Percentiles rank a stretch among this genome's conserved stretches.
Evolutionary conservation across 306 rosid genomes (phyloP).

Genomic region (Betula pendula): DNA sequence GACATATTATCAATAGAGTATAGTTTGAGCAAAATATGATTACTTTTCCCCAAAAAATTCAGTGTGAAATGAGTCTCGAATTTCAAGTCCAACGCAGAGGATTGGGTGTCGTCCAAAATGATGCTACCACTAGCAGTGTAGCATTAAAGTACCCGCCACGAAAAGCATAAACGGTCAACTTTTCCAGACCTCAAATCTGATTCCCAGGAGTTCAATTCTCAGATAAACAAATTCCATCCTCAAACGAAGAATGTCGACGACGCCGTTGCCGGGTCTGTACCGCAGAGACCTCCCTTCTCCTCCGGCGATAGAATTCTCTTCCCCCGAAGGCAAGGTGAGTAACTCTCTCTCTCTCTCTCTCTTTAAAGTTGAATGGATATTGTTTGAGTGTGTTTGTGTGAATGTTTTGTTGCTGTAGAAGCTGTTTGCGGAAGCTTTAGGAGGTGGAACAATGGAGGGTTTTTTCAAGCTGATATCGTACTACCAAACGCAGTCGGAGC

Average conservation of each 20-base stretch:
- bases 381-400: conserved; percentile 1
- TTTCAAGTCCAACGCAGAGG: no score
- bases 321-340: conserved; percentile 63
- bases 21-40: no score
- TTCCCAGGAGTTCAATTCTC: no score
- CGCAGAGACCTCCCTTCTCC: conserved; percentile 71
- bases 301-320: conserved; percentile 69
- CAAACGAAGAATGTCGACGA: background rate
- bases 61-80: no score
- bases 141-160: no score
- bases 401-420: conserved; percentile 32
- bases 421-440: conserved; percentile 65
- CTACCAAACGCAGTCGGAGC: conserved; percentile 94
- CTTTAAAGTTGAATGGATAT: background rate
- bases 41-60: no score
- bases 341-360: background rate
- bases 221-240: conserved; percentile 5
- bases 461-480: conserved; percentile 84
- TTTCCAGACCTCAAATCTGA: no score
- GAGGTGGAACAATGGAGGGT: conserved; percentile 71
- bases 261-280: conserved; percentile 57
- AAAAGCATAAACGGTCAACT: no score
- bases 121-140: no score
- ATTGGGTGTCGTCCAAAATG: no score
- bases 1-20: no score